These are phyloP conservation scores for Triglochin maritima DNA, from an alignment of 106 monocot species.

Conservation along the genomic window DNA sequence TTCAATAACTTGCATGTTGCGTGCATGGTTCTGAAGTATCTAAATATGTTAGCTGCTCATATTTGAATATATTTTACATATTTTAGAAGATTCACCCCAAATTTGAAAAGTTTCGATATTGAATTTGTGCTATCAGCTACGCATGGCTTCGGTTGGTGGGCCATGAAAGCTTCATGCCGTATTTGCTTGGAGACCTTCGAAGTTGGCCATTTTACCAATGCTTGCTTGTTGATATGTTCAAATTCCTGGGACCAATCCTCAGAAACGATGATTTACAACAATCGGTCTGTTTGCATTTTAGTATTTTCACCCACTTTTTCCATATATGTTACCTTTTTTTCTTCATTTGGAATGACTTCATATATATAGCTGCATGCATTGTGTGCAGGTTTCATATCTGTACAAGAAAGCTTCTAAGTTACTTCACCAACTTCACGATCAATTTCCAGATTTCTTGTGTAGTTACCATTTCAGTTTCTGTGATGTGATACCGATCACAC, in stretches of 20 bases:
- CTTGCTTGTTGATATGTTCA: slow-evolving; percentile 82
- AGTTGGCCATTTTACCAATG: slow-evolving; percentile 91
- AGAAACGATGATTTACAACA: slow-evolving; percentile 77
- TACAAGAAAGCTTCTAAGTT: slow-evolving; percentile 86
- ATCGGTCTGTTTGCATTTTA: slow-evolving; percentile 26
- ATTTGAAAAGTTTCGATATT: too few relatives aligned
- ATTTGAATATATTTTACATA: too few relatives aligned
- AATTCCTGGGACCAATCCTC: slow-evolving; percentile 88
- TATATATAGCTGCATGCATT: background rate
- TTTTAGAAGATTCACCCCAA: too few relatives aligned
- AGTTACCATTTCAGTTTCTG: slow-evolving; percentile 97
- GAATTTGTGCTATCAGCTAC: slow-evolving; percentile 35
- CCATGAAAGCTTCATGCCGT: slow-evolving; percentile 89
- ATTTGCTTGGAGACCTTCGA: slow-evolving; percentile 62
- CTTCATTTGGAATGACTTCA: background rate
- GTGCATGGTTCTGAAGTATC: too few relatives aligned
- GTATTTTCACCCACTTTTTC: slow-evolving; percentile 4
- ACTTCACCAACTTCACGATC: slow-evolving; percentile 76
- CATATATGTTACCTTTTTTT: background rate
- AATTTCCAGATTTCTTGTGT: slow-evolving; percentile 95
- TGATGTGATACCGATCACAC: slow-evolving; percentile 56
- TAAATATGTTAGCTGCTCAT: too few relatives aligned
- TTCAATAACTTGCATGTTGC: too few relatives aligned
- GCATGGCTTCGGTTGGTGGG: slow-evolving; percentile 97
- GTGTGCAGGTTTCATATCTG: slow-evolving; percentile 51